These are phyloP conservation scores for Ceratocystis harringtonii DNA, from an alignment of 2,329 filamentous ascomycete species.

Conservation along the genomic window DNA sequence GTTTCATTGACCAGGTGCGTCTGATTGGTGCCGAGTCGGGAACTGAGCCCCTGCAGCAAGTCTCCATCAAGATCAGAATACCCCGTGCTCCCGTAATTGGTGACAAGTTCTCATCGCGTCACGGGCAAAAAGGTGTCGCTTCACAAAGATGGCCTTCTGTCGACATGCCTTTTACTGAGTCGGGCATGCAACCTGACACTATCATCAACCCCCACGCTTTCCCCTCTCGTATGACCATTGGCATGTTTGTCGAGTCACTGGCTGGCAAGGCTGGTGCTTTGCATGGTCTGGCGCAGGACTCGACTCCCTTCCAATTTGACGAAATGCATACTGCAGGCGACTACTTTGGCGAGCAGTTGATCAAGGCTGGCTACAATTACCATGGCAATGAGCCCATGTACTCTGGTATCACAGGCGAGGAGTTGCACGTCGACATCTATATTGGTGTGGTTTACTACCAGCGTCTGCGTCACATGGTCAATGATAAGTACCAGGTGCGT, in stretches of 20 bases:
- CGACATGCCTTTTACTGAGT: slow-evolving; percentile 95
- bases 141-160: slow-evolving; percentile 89
- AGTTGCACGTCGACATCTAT: slow-evolving; percentile 90
- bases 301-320: slow-evolving; percentile 86
- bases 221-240: slow-evolving; percentile 98
- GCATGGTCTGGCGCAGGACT: slow-evolving; percentile 91
- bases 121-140: slow-evolving; percentile 94
- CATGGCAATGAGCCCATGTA: slow-evolving; percentile 99
- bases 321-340: slow-evolving; percentile 85
- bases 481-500: slow-evolving; percentile 97
- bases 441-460: slow-evolving; percentile 97
- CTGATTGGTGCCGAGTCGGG: slow-evolving; percentile 75
- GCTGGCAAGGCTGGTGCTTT: slow-evolving; percentile 89
- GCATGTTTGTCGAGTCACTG: slow-evolving; percentile 96
- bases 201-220: slow-evolving; percentile 99
- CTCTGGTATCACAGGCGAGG: slow-evolving; percentile 87
- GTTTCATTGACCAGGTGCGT: slow-evolving; percentile 83
- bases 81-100: slow-evolving; percentile 85
- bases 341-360: slow-evolving; percentile 90
- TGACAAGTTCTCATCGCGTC: slow-evolving; percentile 97
- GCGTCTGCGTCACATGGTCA: slow-evolving; percentile 96
- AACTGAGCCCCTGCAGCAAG: slow-evolving; percentile 66
- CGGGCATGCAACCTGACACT: slow-evolving; percentile 88
- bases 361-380: slow-evolving; percentile 93
- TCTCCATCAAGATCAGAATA: slow-evolving; percentile 86